A percentile compares a stretch with the other conserved stretches of the same genome.
phyloP scores from a whole-genome alignment of 2,329 filamentous ascomycete species.

The Didymella pomorum region DNA sequence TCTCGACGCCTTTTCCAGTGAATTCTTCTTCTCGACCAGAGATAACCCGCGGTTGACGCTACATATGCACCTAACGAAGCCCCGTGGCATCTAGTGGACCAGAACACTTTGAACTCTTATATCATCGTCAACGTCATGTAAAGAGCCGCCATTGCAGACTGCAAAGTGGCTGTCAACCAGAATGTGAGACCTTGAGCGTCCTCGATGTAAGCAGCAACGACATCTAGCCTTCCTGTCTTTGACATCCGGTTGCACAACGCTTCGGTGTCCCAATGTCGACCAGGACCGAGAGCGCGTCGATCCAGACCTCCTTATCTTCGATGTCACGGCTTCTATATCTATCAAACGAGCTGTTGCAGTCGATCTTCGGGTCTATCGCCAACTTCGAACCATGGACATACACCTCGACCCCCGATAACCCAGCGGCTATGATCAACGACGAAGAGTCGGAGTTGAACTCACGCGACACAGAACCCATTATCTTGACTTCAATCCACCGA shows the following conservation, averaged over 20 bases:
- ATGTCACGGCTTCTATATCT: neutral
- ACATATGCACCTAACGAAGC: constrained; percentile 3
- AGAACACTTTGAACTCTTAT: constrained; percentile 4
- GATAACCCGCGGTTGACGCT: neutral
- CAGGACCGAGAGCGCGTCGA: neutral
- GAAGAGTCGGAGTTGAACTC: neutral
- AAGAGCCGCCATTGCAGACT: neutral
- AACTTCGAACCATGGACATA: constrained; percentile 6
- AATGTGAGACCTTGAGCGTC: neutral
- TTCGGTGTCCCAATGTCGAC: neutral
- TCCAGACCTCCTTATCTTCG: neutral
- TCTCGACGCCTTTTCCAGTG: neutral
- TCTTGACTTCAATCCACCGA: neutral
- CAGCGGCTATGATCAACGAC: neutral
- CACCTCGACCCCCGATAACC: neutral
- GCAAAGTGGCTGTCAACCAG: neutral
- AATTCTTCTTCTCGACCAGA: neutral
- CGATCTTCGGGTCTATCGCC: neutral
- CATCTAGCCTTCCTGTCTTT: neutral
- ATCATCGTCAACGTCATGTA: constrained; percentile 20
- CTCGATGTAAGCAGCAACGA: neutral
- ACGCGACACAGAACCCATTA: neutral
- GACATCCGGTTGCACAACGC: neutral
- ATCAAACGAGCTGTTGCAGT: constrained; percentile 4
- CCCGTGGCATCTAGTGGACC: constrained; percentile 11